These are phyloP conservation scores for Fraxinus ornus DNA, from an alignment of 305 asterid species.

Conservation along the genomic window DNA sequence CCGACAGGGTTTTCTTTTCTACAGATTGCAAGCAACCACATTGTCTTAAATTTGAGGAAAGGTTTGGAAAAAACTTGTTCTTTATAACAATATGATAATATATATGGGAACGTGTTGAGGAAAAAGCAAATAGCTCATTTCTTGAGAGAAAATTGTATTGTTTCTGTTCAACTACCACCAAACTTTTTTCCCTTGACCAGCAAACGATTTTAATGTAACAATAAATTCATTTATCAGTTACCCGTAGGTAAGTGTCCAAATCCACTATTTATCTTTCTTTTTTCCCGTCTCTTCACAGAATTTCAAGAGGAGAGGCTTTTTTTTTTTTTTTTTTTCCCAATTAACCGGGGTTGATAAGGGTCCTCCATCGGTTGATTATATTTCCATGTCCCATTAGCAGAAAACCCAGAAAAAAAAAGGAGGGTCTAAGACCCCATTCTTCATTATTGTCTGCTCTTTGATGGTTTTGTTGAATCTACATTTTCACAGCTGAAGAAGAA, in stretches of 20 bases:
- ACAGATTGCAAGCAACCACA: conserved; percentile 34
- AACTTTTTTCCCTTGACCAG: conserved; percentile 46
- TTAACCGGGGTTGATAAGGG: background rate
- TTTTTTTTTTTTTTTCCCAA: background rate
- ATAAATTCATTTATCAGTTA: conserved; percentile 43
- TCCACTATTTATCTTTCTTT: background rate
- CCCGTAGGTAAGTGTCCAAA: conserved; percentile 49
- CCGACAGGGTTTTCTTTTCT: background rate
- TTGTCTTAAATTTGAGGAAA: background rate
- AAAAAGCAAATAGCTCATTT: background rate
- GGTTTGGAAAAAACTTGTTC: conserved; percentile 22
- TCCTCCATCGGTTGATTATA: conserved; percentile 14
- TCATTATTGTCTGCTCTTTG: background rate
- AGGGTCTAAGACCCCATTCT: background rate
- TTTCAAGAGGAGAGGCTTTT: background rate
- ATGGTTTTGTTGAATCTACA: background rate
- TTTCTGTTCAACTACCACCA: conserved; percentile 69
- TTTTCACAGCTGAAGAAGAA: background rate
- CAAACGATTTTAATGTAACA: conserved; percentile 48
- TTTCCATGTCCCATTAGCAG: background rate
- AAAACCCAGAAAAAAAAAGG: background rate
- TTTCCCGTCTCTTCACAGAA: background rate
- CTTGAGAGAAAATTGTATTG: background rate
- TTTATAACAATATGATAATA: conserved; percentile 3
- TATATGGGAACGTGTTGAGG: background rate